Base-by-base conservation (phyloP, 441 rosid species). In the Sinapis alba region DNA sequence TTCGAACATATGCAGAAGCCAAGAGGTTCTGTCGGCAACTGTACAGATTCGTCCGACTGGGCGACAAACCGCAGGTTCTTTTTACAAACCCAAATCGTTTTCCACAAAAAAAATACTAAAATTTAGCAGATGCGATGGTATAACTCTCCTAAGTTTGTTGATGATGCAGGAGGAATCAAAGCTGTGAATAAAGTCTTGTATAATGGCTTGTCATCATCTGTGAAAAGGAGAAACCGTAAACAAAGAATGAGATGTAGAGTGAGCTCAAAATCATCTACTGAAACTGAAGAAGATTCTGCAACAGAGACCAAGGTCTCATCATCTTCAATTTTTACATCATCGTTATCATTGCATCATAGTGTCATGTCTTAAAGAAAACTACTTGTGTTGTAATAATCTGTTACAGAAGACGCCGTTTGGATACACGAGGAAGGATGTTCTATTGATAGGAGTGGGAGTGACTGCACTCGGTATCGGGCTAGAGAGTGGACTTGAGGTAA, bases 401-500 rank as follows among this genome's bases (percentile, higher is more conserved):
- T 65, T 74, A 24, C 15, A 62, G 83, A 85, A 83, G 79, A 85
- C 86, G 13, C 92, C 97, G 54, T 94, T 94, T 71, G 97, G 98
- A 71, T 89, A 92, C 83, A 75, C 87, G 34, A 89, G 97, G 79
- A 94, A 94, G 80, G 97, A 94, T 79, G 98, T 92, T 66, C 43
- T 94, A 20, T 75, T 92, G 86, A 90, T 94, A 58, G 98, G 97
- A 70, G 21, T 94, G 4, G 98, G 97, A 74, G 86, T 94, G 63
- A 92, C 96, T 1, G 76, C 82, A 58, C 78, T 86, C 59, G 97
- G 97, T 23, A 8, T 78, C 56, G 98, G 97, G 47, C 79, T 94
- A 81, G 86, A 94, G 83, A 88, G 86, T 80, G 98, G 98, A 72
- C 78, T 94, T 62, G 98, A 94, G 98, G 97, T 92, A 67, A 36